Evolutionary conservation across 164 flowering plant species (phyloP), one percentile per base, ranked within the genome.

Genomic region (Chimonanthus praecox): DNA sequence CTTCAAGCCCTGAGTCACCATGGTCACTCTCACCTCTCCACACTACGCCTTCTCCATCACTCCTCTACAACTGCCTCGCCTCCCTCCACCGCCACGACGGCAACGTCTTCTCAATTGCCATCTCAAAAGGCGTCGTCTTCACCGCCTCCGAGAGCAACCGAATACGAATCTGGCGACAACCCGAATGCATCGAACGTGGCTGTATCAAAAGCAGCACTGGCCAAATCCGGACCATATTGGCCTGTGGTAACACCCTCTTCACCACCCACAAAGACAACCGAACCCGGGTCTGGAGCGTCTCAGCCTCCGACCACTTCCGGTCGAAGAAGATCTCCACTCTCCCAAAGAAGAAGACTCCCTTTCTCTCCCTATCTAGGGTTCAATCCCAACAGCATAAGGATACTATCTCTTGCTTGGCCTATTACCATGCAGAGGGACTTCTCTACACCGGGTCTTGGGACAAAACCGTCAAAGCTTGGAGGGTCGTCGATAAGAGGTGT

Each of bases 81-180:
- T 81, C 87, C 0, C 79, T 83, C 54, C 84, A 81, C 58, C 82
- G 83, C 44, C 83, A 72, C 5, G 84, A 84, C 67, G 87, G 87
- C 7, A 77, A 73, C 58, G 73, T 86, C 20, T 75, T 75, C 68
- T 81, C 89, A 3, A 77, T 86, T 50, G 79, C 84, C 9, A 74
- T 76, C 49, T 64, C 82, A 9, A 75, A 73, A 58, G 87, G 78
- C 61, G 64, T 74, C 46, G 74, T 81, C 50, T 83, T 81, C 77
- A 84, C 89, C 0, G 84, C 84, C 67, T 82, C 86, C 0, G 81
- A 77, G 33, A 83, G 87, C 60, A 66, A 74, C 16, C 71, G 82
- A 20, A 74, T 86, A 58, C 82, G 75, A n/a, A 81, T 81, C 0
- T 86, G 87, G 89, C 75, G 71, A 50, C 80, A 73, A 67, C 84